phyloP scores from a whole-genome alignment of 768 basidiomycete genomes.

The Termitomyces sp. region DNA sequence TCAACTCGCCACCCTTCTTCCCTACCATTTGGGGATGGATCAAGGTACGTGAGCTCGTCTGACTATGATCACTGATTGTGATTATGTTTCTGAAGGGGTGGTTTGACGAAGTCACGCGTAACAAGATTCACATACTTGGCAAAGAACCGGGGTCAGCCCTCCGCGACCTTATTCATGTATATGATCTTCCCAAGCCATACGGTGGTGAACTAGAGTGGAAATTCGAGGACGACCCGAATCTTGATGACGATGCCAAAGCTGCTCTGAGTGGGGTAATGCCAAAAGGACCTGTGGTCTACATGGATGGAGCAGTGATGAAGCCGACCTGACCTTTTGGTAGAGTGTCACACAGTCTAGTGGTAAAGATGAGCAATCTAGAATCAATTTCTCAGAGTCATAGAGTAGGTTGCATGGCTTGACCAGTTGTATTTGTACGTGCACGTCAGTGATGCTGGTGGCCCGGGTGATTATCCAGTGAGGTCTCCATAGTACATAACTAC shows the following conservation, averaged over 20 bases:
- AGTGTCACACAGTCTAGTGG: background rate
- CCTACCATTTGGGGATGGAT: slow-evolving; percentile 84
- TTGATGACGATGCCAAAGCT: slow-evolving; percentile 53
- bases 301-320: slow-evolving; percentile 35
- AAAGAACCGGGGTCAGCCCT: slow-evolving; percentile 54
- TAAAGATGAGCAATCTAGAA: background rate
- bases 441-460: no score
- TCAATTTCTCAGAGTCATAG: no score
- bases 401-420: background rate
- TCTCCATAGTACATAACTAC: no score
- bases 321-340: background rate
- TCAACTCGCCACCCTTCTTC: slow-evolving; percentile 84
- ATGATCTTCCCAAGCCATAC: slow-evolving; percentile 62
- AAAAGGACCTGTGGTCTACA: slow-evolving; percentile 50
- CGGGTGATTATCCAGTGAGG: no score
- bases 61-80: background rate
- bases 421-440: background rate
- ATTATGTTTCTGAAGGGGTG: slow-evolving; percentile 43
- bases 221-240: slow-evolving; percentile 61
- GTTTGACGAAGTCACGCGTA: slow-evolving; percentile 78
- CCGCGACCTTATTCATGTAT: slow-evolving; percentile 39
- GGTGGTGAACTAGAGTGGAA: slow-evolving; percentile 75
- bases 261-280: slow-evolving; percentile 49
- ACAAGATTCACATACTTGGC: slow-evolving; percentile 75
- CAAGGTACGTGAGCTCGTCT: slow-evolving; percentile 42